A percentile compares a stretch with the other conserved stretches of the same genome.
Evolutionary conservation across 2,329 filamentous ascomycete species (phyloP).

Genomic region (Elsinoe ampelina): DNA sequence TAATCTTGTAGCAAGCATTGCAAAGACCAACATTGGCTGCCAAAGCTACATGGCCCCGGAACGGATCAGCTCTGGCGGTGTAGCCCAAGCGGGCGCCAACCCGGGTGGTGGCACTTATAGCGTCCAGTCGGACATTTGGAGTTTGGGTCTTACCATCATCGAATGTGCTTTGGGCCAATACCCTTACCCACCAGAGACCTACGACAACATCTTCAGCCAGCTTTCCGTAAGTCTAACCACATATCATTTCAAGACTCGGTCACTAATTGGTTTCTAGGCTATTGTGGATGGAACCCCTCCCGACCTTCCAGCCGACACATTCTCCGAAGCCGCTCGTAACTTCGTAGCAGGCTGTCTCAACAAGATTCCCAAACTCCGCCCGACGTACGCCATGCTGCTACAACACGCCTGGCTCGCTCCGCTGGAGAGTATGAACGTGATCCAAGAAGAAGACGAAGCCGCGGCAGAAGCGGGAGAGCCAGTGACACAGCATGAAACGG

Average conservation of each 20-base stretch:
- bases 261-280: slow-evolving; percentile 48
- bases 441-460: slow-evolving; percentile 56
- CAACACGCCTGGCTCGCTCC: slow-evolving; percentile 79
- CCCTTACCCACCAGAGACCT: slow-evolving; percentile 93
- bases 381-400: slow-evolving; percentile 84
- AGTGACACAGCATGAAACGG: slow-evolving; percentile 24
- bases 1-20: slow-evolving; percentile 93
- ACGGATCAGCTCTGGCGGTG: slow-evolving; percentile 77
- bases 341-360: slow-evolving; percentile 87
- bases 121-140: slow-evolving; percentile 98
- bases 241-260: background rate
- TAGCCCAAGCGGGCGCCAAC: slow-evolving; percentile 59
- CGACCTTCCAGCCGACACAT: slow-evolving; percentile 67
- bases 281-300: slow-evolving; percentile 97
- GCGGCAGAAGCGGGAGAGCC: slow-evolving; percentile 22
- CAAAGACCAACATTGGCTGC: slow-evolving; percentile 97
- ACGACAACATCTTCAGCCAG: slow-evolving; percentile 97
- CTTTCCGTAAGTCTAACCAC: slow-evolving; percentile 64
- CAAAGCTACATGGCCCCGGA: slow-evolving; percentile 99
- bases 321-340: slow-evolving; percentile 68
- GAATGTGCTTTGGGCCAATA: slow-evolving; percentile 93
- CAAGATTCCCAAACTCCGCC: slow-evolving; percentile 84
- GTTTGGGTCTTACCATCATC: slow-evolving; percentile 84
- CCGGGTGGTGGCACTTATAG: slow-evolving; percentile 79
- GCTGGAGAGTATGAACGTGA: slow-evolving; percentile 63